phyloP scores from a whole-genome alignment of 768 basidiomycete genomes.

The Leccinum variicolor region DNA sequence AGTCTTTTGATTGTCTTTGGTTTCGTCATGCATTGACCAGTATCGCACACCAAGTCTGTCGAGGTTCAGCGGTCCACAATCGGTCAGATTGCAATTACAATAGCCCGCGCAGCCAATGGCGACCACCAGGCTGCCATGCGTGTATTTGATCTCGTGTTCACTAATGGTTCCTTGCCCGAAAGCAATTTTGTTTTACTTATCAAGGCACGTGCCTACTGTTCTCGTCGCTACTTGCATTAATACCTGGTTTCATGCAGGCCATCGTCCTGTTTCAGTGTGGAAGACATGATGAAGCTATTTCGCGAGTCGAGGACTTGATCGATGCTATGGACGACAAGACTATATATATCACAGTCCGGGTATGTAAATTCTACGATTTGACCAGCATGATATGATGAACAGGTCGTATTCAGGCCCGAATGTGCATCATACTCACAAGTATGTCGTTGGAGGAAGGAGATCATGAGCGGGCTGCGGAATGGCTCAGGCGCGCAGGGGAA shows the following conservation, averaged over 20 bases:
- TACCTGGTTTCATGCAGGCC: not conserved
- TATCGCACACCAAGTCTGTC: not conserved
- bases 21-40: not conserved
- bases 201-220: not conserved
- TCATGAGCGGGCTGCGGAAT: not conserved
- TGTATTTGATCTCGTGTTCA: constrained; percentile 11
- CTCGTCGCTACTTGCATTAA: rapidly evolving
- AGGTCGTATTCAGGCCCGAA: not conserved
- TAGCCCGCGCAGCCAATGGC: not conserved
- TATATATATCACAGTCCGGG: not conserved
- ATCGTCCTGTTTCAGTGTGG: constrained; percentile 7
- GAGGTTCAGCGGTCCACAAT: constrained; percentile 3
- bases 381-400: not conserved
- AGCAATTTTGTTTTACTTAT: constrained; percentile 8
- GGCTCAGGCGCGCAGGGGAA: too few species aligned
- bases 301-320: constrained; percentile 3
- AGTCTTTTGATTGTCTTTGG: rapidly evolving
- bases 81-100: constrained; percentile 6
- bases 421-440: not conserved
- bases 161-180: not conserved
- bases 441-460: not conserved
- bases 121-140: constrained; percentile 1
- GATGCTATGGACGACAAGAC: not conserved
- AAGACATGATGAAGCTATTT: not conserved
- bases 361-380: not conserved